Evolutionary conservation across 2,329 filamentous ascomycete genomes (phyloP), one percentile per base, ranked within the genome.

Genomic region (Arthroderma uncinatum): DNA sequence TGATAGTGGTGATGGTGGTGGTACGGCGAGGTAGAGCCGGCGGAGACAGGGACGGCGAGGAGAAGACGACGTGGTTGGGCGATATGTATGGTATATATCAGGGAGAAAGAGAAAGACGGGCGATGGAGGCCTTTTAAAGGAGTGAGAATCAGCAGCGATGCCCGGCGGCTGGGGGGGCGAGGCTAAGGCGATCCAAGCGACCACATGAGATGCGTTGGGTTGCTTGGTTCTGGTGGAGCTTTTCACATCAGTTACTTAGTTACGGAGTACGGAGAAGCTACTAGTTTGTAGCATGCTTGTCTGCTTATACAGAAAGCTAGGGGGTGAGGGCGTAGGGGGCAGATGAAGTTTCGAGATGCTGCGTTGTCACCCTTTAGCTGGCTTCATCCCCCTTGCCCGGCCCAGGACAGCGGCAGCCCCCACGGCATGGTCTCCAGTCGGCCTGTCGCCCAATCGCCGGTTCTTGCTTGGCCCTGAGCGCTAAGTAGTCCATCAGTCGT

Each of bases 141-240:
- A 33, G 28, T 30, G 40, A 23, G 21, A 12, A 23, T 25, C 21
- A 4, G 23, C 21, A 30, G 25, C 25, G 42, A 16, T 30, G 28
- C 28, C 34, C 42, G 25, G 23, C n/a, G n/a, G n/a, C n/a, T n/a
- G 25, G 47, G 25, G 47, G 33, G 47, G 47, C 47, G 47, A 50
- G 47, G 47, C 47, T 50, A 50, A 50, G 47, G 47, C 47, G 47
- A 50, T 50, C 47, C 47, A 50, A 50, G 47, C 47, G 47, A 50
- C 47, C 47, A 50, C 47, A 50, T 53, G 19, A 30, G 40, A 21
- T 30, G 23, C n/a, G 8, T 42, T 16, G 28, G 33, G 5, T 47
- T 47, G 40, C 40, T 47, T 50, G 47, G 47, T 50, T 50, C 47
- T 50, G 47, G 47, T 50, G 47, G 47, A 50, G 47, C 47, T 47